phyloP scores from a whole-genome alignment of 306 rosid species.

The Malus asiatica region DNA sequence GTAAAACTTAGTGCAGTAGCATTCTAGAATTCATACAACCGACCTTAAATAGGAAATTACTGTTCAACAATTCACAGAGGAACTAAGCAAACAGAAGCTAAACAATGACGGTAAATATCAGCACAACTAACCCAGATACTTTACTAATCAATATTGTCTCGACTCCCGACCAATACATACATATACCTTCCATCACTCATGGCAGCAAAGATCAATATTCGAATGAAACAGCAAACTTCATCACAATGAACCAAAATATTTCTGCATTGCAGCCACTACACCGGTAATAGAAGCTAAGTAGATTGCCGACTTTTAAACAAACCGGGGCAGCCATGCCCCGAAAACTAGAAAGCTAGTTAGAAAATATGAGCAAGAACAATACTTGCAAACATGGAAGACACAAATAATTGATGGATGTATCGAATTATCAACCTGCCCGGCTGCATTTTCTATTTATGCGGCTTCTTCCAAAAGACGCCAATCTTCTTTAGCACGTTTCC shows the following conservation, averaged over 20 bases:
- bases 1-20: rapidly evolving
- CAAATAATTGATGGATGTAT: neutral
- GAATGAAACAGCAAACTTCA: neutral
- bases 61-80: neutral
- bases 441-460: conserved; percentile 48
- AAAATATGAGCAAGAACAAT: neutral
- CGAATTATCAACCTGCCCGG: neutral
- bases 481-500: conserved; percentile 94
- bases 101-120: neutral
- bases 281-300: neutral
- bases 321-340: neutral
- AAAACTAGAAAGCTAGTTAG: neutral
- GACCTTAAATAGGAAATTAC: neutral
- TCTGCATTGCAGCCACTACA: neutral
- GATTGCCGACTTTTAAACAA: conserved; percentile 1
- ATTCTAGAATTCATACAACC: too few species aligned
- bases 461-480: conserved; percentile 96
- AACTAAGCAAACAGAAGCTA: neutral
- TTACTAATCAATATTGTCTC: neutral
- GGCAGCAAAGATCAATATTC: neutral
- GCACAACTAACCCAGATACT: neutral
- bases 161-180: neutral
- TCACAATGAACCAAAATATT: neutral
- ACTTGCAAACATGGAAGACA: conserved; percentile 10
- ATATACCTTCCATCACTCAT: neutral